Evolutionary conservation across 2,329 filamentous ascomycete species (phyloP), one percentile per base, ranked within the genome.

Genomic region (Epichloe elymi): DNA sequence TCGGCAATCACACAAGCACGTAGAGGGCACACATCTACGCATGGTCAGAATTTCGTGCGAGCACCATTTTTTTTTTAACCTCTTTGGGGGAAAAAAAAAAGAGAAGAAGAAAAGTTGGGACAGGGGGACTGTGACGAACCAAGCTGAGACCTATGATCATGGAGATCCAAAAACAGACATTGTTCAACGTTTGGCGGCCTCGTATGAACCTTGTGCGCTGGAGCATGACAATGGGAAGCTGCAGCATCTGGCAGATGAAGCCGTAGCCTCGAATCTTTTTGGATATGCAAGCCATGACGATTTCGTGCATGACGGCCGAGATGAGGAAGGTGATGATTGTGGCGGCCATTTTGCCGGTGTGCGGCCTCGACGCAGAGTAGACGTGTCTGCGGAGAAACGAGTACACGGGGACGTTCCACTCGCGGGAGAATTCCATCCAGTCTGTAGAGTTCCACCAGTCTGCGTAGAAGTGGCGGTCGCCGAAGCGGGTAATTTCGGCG

Each of bases 361-460:
- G 82, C 12, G 83, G 80, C 10, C 86, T 76, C 12, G 84, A 86
- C 2, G 89, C 89, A 52, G 82, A 85, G 69, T 97, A 98, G 56
- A 98, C 91, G 67, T 98, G 93, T 23, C 93, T 80, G 7, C 90
- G 83, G 60, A 97, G 85, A 71, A 96, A 98, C 63, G 90, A 86
- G 70, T 97, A 93, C 6, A 96, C 91, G 43, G 91, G 91, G n/a
- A 95, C 81, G 65, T 97, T 97, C 91, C 93, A 97, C 71, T 96
- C 87, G 57, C 89, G 82, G 11, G 84, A 90, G 69, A 97, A 98
- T 68, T 96, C 90, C 65, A 97, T 85, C 89, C 88, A 93, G 73
- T 91, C 86, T 58, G 83, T 86, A 59, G 78, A 82, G 68, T 85
- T 85, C 82, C 82, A 83, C 79, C 80, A 83, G 70, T 85, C 81